phyloP scores from a whole-genome alignment of 1,284 basidiomycete genomes.

The Phylloboletellus chloephorus region DNA sequence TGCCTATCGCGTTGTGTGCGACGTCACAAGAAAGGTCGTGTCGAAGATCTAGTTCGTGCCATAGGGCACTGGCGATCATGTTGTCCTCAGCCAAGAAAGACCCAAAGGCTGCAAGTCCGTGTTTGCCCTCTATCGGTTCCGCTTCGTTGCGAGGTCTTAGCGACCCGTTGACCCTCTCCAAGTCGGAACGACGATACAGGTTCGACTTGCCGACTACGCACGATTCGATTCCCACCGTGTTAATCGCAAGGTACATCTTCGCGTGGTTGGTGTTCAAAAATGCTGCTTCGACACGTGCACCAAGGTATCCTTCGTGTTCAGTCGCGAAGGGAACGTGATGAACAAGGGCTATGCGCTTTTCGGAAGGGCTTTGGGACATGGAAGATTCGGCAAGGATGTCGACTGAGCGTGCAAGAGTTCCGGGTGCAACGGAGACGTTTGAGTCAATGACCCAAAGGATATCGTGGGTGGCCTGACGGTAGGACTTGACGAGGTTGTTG shows the following conservation, averaged over 20 bases:
- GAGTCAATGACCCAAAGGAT: conserved; percentile 97
- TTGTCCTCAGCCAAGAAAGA: conserved; percentile 93
- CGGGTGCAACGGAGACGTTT: conserved; percentile 75
- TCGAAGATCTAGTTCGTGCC: conserved; percentile 84
- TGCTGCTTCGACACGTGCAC: conserved; percentile 85
- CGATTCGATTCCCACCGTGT: conserved; percentile 81
- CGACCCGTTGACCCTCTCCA: conserved; percentile 66
- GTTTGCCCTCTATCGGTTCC: conserved; percentile 29
- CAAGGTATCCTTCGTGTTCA: conserved; percentile 61
- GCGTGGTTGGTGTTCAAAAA: conserved; percentile 97
- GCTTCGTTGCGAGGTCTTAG: conserved; percentile 40
- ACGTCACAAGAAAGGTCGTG: conserved; percentile 88
- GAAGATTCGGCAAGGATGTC: conserved; percentile 55
- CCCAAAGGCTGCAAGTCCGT: conserved; percentile 74
- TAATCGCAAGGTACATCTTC: conserved; percentile 98
- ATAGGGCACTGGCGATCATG: conserved; percentile 85
- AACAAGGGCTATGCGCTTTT: conserved; percentile 72
- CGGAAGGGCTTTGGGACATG: conserved; percentile 14
- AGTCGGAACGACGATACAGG: conserved; percentile 85
- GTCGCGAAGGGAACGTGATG: conserved; percentile 95
- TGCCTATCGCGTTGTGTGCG: conserved; percentile 82
- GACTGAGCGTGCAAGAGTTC: conserved; percentile 84
- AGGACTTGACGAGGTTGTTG: conserved; percentile 90
- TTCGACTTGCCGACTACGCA: conserved; percentile 98
- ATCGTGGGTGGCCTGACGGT: conserved; percentile 76